Evolutionary conservation across 2,329 filamentous ascomycete genomes (phyloP), one percentile per base, ranked within the genome.

Genomic region (Calonectria naviculata): DNA sequence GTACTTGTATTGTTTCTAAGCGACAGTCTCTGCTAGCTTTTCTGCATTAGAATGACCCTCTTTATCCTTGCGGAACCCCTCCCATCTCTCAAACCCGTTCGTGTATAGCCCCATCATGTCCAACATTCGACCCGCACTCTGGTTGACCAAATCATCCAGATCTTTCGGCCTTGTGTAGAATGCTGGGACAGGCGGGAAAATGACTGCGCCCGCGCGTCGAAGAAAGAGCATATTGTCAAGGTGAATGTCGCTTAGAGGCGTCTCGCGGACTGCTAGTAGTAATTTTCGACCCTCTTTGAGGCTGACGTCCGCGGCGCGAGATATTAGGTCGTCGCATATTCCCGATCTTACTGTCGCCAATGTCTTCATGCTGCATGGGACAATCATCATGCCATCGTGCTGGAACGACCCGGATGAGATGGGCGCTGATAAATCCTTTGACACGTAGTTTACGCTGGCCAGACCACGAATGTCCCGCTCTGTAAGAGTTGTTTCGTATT

Each of bases 291-390:
- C 67, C 73, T 88, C 86, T 73, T 88, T 88, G 1, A 88, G 74
- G 63, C 79, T 83, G 1, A 88, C 86, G 69, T 86, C 85, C 1
- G 86, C 87, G 0, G 85, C 83, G 0, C 85, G 78, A 0, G 84
- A 79, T 41, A 87, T 86, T 13, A 88, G 71, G 70, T 87, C 86
- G 46, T 87, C 83, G 66, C 83, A 83, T 64, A 82, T 84, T 0
- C 86, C 86, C 1, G 79, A 75, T n/a, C 81, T 75, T 5, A 88
- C 81, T 0, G 80, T 83, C 0, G 85, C 84, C 8, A 88, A 79
- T 2, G 86, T 87, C 75, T 87, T 87, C 83, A 88, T 85, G 65
- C 82, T 85, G 77, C 86, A 88, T 0, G 83, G 85, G 0, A 85
- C 83, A 4, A 88, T 75, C 19, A 88, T 84, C 86, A 88, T 88